Conservation (phyloP, 2,329 filamentous ascomycete genomes). For the Sclerotinia borealis region DNA sequence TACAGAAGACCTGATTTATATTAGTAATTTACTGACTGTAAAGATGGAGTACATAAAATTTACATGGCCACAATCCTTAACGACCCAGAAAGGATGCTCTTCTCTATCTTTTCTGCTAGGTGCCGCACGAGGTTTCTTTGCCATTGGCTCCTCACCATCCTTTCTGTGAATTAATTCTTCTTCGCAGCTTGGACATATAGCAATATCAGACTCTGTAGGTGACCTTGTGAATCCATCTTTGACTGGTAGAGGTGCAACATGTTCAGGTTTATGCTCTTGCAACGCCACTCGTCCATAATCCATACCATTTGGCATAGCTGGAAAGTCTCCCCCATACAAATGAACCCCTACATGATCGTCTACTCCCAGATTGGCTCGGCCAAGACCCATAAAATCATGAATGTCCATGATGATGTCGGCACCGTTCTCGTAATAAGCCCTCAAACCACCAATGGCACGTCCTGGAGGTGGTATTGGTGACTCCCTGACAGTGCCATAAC, state of each 20-base stretch:
- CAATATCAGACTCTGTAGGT: constrained; percentile 62
- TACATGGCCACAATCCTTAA: constrained; percentile 90
- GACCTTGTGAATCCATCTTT: constrained; percentile 75
- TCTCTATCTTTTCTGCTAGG: constrained; percentile 44
- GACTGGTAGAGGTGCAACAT: constrained; percentile 42
- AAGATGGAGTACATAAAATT: constrained; percentile 31
- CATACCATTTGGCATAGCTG: constrained; percentile 25
- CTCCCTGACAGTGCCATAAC: neutral
- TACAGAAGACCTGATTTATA: constrained; percentile 52
- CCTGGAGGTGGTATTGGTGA: neutral
- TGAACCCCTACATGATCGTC: neutral
- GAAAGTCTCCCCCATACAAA: neutral
- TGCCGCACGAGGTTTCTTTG: constrained; percentile 41
- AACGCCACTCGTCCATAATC: constrained; percentile 27
- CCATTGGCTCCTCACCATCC: constrained; percentile 30
- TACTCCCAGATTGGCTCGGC: neutral
- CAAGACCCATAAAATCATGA: neutral
- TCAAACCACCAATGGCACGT: neutral
- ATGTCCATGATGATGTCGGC: constrained; percentile 2
- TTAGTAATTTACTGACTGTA: constrained; percentile 21
- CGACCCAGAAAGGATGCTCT: constrained; percentile 87
- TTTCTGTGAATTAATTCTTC: constrained; percentile 72
- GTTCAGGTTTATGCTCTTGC: constrained; percentile 26
- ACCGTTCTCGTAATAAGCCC: neutral
- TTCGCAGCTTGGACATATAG: constrained; percentile 82